Evolutionary conservation across 805 yeast genomes (phyloP).

Genomic region (Lipomyces spencermartinsiae): DNA sequence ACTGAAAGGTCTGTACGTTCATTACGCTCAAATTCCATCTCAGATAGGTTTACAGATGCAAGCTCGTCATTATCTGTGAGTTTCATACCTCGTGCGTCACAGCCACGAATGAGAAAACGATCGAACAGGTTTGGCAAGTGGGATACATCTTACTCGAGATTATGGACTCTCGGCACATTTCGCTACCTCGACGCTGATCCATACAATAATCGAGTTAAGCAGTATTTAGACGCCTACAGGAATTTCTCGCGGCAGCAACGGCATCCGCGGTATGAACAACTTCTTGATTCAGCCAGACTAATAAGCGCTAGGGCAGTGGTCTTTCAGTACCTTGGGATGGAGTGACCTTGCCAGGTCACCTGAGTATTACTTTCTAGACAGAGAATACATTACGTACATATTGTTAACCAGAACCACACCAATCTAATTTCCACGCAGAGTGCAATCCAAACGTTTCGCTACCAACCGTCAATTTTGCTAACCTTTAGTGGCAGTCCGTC

Average conservation of each 20-base stretch:
- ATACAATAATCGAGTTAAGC: constrained; percentile 21
- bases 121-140: constrained; percentile 8
- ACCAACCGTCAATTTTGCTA: constrained; percentile 24
- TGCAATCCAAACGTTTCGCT: background rate
- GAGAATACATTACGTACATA: background rate
- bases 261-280: constrained; percentile 24
- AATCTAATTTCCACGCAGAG: background rate
- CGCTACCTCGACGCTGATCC: constrained; percentile 17
- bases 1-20: constrained; percentile 3
- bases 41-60: constrained; percentile 1
- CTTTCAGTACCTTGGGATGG: background rate
- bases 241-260: constrained; percentile 2
- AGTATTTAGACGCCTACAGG: constrained; percentile 22
- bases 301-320: background rate
- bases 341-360: background rate
- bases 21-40: background rate
- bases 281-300: constrained; percentile 8
- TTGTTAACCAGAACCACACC: background rate
- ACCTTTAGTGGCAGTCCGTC: constrained; percentile 31
- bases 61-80: background rate
- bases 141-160: constrained; percentile 4
- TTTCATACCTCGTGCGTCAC: background rate
- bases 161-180: constrained; percentile 2
- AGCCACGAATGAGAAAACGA: background rate
- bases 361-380: background rate